A percentile compares a stretch with the other conserved stretches of the same genome.
Conservation (phyloP, 148 eudicot genomes). For the Heliosperma pusillum region DNA sequence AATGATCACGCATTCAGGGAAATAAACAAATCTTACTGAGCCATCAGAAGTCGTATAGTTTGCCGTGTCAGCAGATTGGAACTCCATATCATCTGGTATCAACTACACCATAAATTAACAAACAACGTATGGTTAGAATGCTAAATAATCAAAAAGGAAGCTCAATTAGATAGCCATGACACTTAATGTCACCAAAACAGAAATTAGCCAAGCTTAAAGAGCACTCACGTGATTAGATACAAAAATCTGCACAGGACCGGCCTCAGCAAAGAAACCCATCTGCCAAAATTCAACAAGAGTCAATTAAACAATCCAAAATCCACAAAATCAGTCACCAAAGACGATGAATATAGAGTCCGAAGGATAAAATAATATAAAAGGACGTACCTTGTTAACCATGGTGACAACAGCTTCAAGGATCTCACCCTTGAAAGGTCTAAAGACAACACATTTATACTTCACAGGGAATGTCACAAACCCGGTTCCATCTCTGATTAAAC, state of each 20-base stretch:
- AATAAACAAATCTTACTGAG: slow-evolving; percentile 53
- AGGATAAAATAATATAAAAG: background rate
- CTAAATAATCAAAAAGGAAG: too few relatives aligned
- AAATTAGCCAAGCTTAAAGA: background rate
- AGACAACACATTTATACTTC: slow-evolving; percentile 86
- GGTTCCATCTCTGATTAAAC: slow-evolving; percentile 84
- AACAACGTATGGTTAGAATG: background rate
- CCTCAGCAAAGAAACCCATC: slow-evolving; percentile 99
- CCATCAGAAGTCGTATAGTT: slow-evolving; percentile 92
- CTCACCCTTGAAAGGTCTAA: slow-evolving; percentile 94
- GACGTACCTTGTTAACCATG: slow-evolving; percentile 85
- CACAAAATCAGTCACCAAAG: background rate
- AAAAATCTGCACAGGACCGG: slow-evolving; percentile 93
- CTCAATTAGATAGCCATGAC: too few relatives aligned
- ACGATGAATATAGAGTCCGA: background rate
- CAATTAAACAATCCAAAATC: background rate
- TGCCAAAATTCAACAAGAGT: slow-evolving; percentile 31
- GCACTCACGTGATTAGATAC: slow-evolving; percentile 87
- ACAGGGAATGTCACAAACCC: slow-evolving; percentile 93
- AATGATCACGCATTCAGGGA: slow-evolving; percentile 9
- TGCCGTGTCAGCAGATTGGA: slow-evolving; percentile 88
- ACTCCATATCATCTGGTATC: slow-evolving; percentile 99
- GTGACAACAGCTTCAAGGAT: slow-evolving; percentile 94
- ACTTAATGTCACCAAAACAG: background rate
- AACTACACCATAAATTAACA: slow-evolving; percentile 33